Evolutionary conservation across 345 rosid genomes (phyloP), one percentile per base, ranked within the genome.

Genomic region (Sisymbrium irio): DNA sequence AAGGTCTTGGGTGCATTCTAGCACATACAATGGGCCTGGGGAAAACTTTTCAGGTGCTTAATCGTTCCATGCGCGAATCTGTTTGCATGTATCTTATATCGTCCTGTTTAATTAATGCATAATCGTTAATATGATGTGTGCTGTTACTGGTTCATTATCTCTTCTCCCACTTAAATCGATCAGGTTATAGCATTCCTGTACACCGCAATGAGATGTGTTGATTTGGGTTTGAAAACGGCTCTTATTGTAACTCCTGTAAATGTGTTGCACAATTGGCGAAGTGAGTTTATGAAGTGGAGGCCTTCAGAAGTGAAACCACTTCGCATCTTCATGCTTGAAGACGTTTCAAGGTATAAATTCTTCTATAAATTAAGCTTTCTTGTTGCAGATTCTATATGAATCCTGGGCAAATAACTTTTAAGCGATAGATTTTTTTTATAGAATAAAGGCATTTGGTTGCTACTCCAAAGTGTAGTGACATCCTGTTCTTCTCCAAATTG

Each of bases 21-120:
- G 99, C 99, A 54, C 98, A 96, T 78, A 96, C 95, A 62, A 96
- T 96, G 99, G 99, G 99, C 72, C 95, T 96, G 41, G 99, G 99
- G 55, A 96, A 96, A 90, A 96, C 99, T 63, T 84, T 96, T 72
- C 99, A 96, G 96, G 99, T 96, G 84, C 67, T 69, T 33, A 11
- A 55, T 55, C 20, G 65, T 54, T 62, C n/a, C 51, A 65, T 56
- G 25, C 66, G 25, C 20, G 60, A 41, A 14, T 35, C 46, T 42
- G 33, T 54, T 70, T 62, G 53, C 51, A 19, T 53, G 17, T 42
- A 57, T 57, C 55, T 32, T 71, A 46, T 19, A 17, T 17, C 25
- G 4, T 64, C 51, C 53, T 20, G 27, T 22, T 46, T 15, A 65
- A 36, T 53, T 9, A 49, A 2, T 27, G 50, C 70, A 42, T 40